Conservation (phyloP, 129 eudicot genomes). For the Lactuca sativa region DNA sequence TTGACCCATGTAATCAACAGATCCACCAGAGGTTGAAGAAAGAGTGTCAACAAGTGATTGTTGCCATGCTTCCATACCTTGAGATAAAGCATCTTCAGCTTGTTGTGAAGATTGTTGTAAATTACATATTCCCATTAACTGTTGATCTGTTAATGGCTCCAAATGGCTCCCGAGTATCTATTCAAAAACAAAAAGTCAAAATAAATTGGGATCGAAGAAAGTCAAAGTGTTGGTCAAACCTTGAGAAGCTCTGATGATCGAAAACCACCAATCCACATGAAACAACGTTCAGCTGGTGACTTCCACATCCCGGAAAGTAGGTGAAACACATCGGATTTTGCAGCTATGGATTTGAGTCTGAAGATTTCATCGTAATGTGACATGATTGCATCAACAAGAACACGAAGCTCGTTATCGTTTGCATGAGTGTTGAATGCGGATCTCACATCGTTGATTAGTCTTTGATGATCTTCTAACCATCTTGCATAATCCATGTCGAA, state of each 20-base stretch:
- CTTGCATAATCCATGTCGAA: constrained; percentile 82
- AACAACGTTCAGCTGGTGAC: constrained; percentile 94
- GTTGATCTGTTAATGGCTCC: constrained; percentile 92
- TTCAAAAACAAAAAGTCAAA: background rate
- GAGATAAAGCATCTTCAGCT: constrained; percentile 97
- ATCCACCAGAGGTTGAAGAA: constrained; percentile 58
- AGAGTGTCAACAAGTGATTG: constrained; percentile 89
- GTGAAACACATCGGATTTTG: constrained; percentile 85
- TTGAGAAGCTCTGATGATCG: constrained; percentile 95
- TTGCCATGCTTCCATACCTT: constrained; percentile 98
- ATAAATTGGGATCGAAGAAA: background rate
- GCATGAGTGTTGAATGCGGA: constrained; percentile 62
- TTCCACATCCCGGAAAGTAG: constrained; percentile 99
- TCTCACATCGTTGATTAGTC: constrained; percentile 74
- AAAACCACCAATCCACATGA: constrained; percentile 99
- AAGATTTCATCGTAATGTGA: constrained; percentile 80
- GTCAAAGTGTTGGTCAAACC: constrained; percentile 44
- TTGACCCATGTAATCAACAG: constrained; percentile 94
- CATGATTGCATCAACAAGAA: constrained; percentile 84
- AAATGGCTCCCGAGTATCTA: constrained; percentile 83
- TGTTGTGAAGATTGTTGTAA: constrained; percentile 93
- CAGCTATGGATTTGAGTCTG: constrained; percentile 68
- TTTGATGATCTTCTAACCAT: constrained; percentile 92
- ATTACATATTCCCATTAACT: constrained; percentile 84
- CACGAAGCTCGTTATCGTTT: constrained; percentile 63